Percentiles rank a stretch among this genome's conserved stretches.
Conservation (phyloP, 106 monocot genomes). For the Dendrobium catenatum region DNA sequence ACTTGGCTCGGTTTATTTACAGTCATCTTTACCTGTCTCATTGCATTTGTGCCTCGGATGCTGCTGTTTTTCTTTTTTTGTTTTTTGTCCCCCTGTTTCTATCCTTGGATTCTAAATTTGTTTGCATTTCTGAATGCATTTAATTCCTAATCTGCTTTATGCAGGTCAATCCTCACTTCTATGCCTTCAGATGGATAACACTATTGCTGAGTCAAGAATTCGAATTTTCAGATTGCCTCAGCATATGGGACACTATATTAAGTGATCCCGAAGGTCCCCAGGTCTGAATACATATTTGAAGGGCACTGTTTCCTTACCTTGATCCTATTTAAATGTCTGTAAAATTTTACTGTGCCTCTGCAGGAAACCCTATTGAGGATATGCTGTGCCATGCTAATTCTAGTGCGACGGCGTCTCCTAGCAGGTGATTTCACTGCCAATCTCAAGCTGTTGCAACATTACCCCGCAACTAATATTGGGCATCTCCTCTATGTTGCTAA, state of each 20-base stretch:
- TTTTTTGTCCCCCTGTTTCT: background rate
- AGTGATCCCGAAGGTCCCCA: constrained; percentile 32
- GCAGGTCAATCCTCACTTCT: constrained; percentile 30
- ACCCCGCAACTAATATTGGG: constrained; percentile 20
- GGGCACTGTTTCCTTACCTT: background rate
- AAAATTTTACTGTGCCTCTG: background rate
- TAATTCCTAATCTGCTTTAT: background rate
- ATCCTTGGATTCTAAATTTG: background rate
- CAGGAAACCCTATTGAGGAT: constrained; percentile 24
- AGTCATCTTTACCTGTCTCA: background rate
- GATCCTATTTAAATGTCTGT: background rate
- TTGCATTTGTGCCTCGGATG: background rate
- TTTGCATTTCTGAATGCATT: background rate
- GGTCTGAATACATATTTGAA: constrained; percentile 8
- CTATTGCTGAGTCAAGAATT: constrained; percentile 25
- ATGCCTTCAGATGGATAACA: constrained; percentile 31
- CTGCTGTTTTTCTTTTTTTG: background rate
- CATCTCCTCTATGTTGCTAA: constrained; percentile 28
- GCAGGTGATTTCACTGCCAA: constrained; percentile 32
- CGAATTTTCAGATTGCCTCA: constrained; percentile 18
- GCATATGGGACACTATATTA: constrained; percentile 23
- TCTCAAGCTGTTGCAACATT: constrained; percentile 26
- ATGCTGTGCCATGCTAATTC: constrained; percentile 31
- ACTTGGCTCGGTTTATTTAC: no score
- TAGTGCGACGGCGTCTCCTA: constrained; percentile 18